phyloP scores from a whole-genome alignment of 768 basidiomycete genomes.

The Strobilomyces confusus region DNA sequence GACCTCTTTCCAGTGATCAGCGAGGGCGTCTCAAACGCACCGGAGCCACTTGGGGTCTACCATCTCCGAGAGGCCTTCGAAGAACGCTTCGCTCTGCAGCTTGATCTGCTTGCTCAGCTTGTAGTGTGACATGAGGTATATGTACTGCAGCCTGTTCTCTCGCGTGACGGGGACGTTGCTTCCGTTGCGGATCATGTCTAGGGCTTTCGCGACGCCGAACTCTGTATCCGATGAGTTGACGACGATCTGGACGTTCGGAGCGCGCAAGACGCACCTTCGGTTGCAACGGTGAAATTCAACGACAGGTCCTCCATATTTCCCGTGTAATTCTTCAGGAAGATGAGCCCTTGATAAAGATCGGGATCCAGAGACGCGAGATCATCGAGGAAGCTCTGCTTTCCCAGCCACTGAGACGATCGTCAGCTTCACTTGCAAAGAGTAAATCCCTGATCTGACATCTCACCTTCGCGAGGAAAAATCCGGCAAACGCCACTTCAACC shows the following conservation, averaged over 20 bases:
- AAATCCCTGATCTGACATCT: conserved; percentile 2
- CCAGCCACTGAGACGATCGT: conserved; percentile 67
- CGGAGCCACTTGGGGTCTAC: conserved; percentile 88
- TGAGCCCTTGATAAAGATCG: conserved; percentile 86
- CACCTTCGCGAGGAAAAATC: conserved; percentile 90
- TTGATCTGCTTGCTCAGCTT: conserved; percentile 87
- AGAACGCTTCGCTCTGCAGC: conserved; percentile 79
- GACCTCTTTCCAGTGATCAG: neutral
- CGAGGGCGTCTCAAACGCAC: conserved; percentile 30
- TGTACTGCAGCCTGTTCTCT: conserved; percentile 88
- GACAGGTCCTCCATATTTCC: conserved; percentile 86
- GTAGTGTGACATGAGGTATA: conserved; percentile 85
- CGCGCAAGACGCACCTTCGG: conserved; percentile 60
- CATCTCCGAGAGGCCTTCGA: conserved; percentile 88
- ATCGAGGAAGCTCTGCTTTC: conserved; percentile 87
- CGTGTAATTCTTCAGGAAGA: conserved; percentile 89
- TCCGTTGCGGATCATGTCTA: conserved; percentile 81
- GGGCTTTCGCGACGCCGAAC: conserved; percentile 69
- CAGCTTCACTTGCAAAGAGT: neutral
- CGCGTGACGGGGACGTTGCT: conserved; percentile 80
- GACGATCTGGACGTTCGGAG: neutral
- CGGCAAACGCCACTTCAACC: conserved; percentile 91
- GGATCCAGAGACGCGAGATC: conserved; percentile 90
- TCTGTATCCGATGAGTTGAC: conserved; percentile 41
- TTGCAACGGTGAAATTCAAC: conserved; percentile 82